These are phyloP conservation scores for Biscogniauxia marginata DNA, from an alignment of 2,329 filamentous ascomycete species.

Conservation along the genomic window DNA sequence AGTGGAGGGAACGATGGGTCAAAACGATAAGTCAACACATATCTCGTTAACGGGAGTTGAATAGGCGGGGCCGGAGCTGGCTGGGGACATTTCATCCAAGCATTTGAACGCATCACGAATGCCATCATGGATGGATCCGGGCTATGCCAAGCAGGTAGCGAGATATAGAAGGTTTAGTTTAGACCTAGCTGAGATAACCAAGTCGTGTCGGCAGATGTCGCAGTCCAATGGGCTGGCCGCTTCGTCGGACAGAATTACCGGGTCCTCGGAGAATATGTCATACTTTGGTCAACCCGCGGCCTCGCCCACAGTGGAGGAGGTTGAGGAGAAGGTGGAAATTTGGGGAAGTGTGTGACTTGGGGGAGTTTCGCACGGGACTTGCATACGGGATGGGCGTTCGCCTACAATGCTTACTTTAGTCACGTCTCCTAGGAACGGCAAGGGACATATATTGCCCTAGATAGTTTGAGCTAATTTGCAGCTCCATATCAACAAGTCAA, in stretches of 20 bases:
- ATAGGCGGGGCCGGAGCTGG: constrained; percentile 8
- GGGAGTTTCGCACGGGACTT: neutral
- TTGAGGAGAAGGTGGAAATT: neutral
- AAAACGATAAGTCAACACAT: constrained; percentile 5
- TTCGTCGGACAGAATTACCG: constrained; percentile 16
- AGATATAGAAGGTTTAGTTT: constrained; percentile 16
- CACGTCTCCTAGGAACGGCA: neutral
- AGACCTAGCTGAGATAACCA: constrained; percentile 14
- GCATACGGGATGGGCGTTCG: neutral
- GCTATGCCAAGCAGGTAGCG: constrained; percentile 16
- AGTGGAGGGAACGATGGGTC: constrained; percentile 6
- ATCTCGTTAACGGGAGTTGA: neutral
- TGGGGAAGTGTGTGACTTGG: neutral
- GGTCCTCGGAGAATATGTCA: constrained; percentile 20
- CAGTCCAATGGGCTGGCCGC: constrained; percentile 20
- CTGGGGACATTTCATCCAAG: constrained; percentile 11
- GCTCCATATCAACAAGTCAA: neutral
- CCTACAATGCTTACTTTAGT: neutral
- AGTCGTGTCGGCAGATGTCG: constrained; percentile 24
- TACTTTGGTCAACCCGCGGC: constrained; percentile 14
- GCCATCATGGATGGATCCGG: neutral
- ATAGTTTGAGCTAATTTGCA: neutral
- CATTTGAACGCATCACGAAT: constrained; percentile 6
- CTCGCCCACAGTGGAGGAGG: neutral
- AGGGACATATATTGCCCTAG: constrained; percentile 2